Conservation (phyloP, 1,284 basidiomycete genomes). For the Trametes polyzona region DNA sequence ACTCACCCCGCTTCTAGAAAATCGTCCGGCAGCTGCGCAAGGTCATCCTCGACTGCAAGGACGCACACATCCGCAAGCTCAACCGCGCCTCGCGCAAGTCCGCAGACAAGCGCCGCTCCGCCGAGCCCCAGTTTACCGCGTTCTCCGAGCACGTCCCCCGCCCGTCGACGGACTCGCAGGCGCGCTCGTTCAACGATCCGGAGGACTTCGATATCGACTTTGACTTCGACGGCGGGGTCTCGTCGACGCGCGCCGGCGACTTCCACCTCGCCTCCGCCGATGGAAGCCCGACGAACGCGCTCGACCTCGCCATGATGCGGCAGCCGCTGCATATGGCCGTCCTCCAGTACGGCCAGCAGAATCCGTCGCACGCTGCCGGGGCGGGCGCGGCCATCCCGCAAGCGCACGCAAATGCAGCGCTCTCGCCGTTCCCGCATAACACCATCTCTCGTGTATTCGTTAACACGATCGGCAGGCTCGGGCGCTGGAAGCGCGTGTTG, state of each 20-base stretch:
- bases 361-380: constrained; percentile 26
- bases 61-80: constrained; percentile 55
- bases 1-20: constrained; percentile 45
- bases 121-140: constrained; percentile 26
- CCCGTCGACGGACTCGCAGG: constrained; percentile 36
- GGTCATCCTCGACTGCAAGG: constrained; percentile 78
- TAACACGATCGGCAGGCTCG: constrained; percentile 79
- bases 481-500: constrained; percentile 80
- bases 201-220: constrained; percentile 76
- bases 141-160: constrained; percentile 38
- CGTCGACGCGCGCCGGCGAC: constrained; percentile 13
- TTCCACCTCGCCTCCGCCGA: constrained; percentile 21
- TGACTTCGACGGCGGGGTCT: constrained; percentile 51
- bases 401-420: constrained; percentile 44
- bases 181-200: constrained; percentile 42
- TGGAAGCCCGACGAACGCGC: constrained; percentile 23
- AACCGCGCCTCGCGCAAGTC: constrained; percentile 24
- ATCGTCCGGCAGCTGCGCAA: constrained; percentile 82
- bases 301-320: constrained; percentile 38
- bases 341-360: constrained; percentile 45
- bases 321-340: constrained; percentile 51
- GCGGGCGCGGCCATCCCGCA: constrained; percentile 28
- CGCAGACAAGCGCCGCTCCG: constrained; percentile 18
- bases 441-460: constrained; percentile 77
- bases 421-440: constrained; percentile 61